phyloP scores from a whole-genome alignment of 1,284 basidiomycete species.

The Prillingera fragicola region DNA sequence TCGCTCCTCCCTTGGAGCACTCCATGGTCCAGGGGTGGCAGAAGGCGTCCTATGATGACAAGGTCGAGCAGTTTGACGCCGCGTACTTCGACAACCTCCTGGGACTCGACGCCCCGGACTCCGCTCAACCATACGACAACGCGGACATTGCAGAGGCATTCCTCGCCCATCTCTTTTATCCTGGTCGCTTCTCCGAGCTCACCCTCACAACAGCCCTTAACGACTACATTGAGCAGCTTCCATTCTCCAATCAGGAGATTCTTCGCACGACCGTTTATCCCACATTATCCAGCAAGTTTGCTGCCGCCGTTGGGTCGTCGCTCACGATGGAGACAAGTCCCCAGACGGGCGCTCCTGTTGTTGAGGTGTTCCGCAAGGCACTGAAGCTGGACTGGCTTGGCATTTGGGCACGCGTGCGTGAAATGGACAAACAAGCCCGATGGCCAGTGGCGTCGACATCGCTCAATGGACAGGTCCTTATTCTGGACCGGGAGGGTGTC shows the following conservation, averaged over 20 bases:
- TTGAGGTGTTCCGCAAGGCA: constrained; percentile 72
- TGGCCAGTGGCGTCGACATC: constrained; percentile 59
- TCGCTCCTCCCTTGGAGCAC: constrained; percentile 17
- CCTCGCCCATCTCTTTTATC: constrained; percentile 72
- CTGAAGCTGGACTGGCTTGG: constrained; percentile 89
- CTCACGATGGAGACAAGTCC: constrained; percentile 66
- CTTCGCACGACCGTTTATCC: constrained; percentile 50
- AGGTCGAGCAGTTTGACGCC: constrained; percentile 70
- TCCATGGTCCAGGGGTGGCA: constrained; percentile 37
- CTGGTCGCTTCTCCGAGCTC: constrained; percentile 75
- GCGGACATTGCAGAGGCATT: constrained; percentile 60
- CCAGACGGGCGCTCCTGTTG: constrained; percentile 69
- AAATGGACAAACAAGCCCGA: constrained; percentile 74
- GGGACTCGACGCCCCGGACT: constrained; percentile 58
- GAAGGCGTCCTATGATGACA: constrained; percentile 13
- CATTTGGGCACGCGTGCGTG: constrained; percentile 78
- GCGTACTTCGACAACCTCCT: constrained; percentile 77
- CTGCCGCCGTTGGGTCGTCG: constrained; percentile 77
- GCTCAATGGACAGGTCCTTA: constrained; percentile 49
- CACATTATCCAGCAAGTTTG: constrained; percentile 68
- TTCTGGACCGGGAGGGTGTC: constrained; percentile 72
- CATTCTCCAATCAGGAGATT: constrained; percentile 11
- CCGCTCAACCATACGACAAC: constrained; percentile 34
- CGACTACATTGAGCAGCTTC: constrained; percentile 67
- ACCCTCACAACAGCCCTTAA: constrained; percentile 73